Evolutionary conservation across 2,329 filamentous ascomycete species (phyloP).

Genomic region (Fusarium sp.): DNA sequence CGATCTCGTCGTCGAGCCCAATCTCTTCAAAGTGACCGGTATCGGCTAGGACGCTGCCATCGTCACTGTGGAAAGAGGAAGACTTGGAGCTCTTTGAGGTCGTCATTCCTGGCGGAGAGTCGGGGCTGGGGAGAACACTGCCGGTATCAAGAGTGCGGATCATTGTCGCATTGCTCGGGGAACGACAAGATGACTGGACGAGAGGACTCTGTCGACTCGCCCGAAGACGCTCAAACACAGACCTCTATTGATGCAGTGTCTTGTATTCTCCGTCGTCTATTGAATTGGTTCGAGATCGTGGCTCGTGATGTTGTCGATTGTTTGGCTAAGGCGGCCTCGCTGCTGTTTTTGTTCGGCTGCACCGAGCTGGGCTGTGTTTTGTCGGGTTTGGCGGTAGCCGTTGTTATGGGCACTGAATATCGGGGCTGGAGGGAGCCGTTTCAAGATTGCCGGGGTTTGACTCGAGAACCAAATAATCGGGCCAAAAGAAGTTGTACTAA

Average conservation of each 20-base stretch:
- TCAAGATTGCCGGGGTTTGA: slow-evolving; percentile 48
- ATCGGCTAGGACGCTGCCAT: slow-evolving; percentile 78
- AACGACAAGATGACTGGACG: slow-evolving; percentile 24
- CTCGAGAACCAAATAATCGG: slow-evolving; percentile 42
- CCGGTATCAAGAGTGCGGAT: slow-evolving; percentile 53
- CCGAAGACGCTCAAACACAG: slow-evolving; percentile 13
- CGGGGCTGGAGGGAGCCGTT: slow-evolving; percentile 46
- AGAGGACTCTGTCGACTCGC: slow-evolving; percentile 35
- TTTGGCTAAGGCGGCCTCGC: slow-evolving; percentile 29
- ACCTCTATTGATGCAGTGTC: background rate
- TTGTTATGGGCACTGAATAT: slow-evolving; percentile 46
- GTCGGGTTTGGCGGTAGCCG: slow-evolving; percentile 34
- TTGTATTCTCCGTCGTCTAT: slow-evolving; percentile 1
- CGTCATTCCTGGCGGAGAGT: slow-evolving; percentile 74
- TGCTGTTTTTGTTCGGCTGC: slow-evolving; percentile 42
- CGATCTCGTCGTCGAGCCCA: slow-evolving; percentile 77
- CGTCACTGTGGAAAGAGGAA: slow-evolving; percentile 85
- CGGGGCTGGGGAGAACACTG: slow-evolving; percentile 53
- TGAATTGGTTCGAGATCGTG: slow-evolving; percentile 17
- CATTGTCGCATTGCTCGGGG: slow-evolving; percentile 54
- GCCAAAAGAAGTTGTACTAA: slow-evolving; percentile 40
- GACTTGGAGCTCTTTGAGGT: slow-evolving; percentile 91
- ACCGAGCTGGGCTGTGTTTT: slow-evolving; percentile 28
- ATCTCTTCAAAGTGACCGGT: slow-evolving; percentile 94
- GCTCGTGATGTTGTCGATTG: slow-evolving; percentile 27